Conservation (phyloP, 257 asterid species). For the Solanum pennellii region DNA sequence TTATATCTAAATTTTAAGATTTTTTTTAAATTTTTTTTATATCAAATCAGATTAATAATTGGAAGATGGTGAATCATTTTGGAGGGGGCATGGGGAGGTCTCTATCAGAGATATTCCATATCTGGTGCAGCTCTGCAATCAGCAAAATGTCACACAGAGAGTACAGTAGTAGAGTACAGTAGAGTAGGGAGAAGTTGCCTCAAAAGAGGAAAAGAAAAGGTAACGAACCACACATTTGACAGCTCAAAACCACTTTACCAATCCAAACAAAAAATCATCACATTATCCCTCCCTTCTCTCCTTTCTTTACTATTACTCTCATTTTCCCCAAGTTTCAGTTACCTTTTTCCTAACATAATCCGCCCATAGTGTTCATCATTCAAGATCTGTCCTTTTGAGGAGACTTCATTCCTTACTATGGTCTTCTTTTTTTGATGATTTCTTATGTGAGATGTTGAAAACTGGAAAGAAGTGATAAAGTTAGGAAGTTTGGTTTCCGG, state of each 20-base stretch:
- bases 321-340: neutral
- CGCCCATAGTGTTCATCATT: neutral
- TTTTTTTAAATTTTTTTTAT: too few species aligned
- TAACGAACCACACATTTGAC: neutral
- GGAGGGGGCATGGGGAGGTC: neutral
- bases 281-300: neutral
- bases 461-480: neutral
- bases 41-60: neutral
- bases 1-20: too few species aligned
- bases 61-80: neutral
- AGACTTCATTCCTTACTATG: neutral
- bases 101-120: neutral
- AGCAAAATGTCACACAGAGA: neutral
- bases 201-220: neutral
- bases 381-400: neutral
- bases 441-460: neutral
- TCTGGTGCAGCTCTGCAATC: neutral
- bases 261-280: constrained; percentile 3
- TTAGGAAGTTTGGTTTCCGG: constrained; percentile 8
- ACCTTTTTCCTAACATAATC: neutral
- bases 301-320: neutral
- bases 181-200: neutral
- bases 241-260: neutral
- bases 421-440: neutral
- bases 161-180: neutral